phyloP scores from a whole-genome alignment of 2,329 filamentous ascomycete genomes.

The Calonectria pteridis region DNA sequence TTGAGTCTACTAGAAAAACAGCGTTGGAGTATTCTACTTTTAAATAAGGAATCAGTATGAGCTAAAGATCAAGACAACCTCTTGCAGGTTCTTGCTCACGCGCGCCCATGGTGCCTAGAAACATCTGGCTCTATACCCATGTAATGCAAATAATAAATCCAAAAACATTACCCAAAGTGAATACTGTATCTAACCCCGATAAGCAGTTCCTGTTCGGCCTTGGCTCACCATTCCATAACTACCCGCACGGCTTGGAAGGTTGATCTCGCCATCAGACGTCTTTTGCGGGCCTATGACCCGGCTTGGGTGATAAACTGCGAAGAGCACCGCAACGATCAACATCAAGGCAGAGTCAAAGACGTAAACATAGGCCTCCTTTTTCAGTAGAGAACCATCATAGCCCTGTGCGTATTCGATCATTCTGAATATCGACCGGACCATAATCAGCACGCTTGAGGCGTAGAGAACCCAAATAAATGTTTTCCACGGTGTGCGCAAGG shows the following conservation, averaged over 20 bases:
- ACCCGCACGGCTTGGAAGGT: background rate
- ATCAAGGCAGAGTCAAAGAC: background rate
- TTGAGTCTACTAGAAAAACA: no score
- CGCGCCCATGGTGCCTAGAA: no score
- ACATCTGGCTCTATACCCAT: background rate
- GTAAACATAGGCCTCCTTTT: background rate
- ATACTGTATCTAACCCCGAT: background rate
- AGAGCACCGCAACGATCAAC: background rate
- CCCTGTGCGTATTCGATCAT: background rate
- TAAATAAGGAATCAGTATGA: no score
- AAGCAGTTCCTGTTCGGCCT: background rate
- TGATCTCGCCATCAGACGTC: background rate
- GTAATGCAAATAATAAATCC: background rate
- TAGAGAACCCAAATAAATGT: background rate
- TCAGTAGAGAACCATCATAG: background rate
- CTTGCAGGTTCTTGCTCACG: no score
- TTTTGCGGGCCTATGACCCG: background rate
- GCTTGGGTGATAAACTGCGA: background rate
- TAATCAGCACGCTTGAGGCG: background rate
- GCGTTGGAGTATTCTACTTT: no score
- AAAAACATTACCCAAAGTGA: background rate
- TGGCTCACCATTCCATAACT: background rate
- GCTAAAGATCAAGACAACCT: no score
- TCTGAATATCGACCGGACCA: background rate
- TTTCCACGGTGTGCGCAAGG: background rate